Evolutionary conservation across 208 protist genomes (phyloP).

Genomic region (Strigomonas culicis): DNA sequence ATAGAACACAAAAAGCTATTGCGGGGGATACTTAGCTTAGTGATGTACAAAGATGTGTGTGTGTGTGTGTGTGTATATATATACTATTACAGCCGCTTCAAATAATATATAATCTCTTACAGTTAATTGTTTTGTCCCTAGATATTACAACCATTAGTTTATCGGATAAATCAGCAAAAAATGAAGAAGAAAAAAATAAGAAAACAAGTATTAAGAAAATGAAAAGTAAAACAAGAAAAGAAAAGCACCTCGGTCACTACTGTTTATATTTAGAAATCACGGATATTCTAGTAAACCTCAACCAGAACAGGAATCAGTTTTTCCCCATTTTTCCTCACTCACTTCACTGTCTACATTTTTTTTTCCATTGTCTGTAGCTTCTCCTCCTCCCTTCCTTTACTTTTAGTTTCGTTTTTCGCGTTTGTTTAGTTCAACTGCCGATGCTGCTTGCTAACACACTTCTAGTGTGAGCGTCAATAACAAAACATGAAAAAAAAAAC

Average conservation of each 20-base stretch:
- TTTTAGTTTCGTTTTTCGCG: background rate
- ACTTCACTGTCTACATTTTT: too few species aligned
- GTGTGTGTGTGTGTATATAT: too few species aligned
- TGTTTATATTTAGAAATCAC: conserved; percentile 6
- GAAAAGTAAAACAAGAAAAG: conserved; percentile 16
- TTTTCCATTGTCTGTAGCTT: conserved; percentile 4
- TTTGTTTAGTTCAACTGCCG: background rate
- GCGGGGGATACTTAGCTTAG: too few species aligned
- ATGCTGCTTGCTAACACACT: too few species aligned
- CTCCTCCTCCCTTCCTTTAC: conserved; percentile 1
- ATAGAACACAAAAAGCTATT: conserved; percentile 9
- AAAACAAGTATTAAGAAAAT: conserved; percentile 9
- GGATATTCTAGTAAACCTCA: background rate
- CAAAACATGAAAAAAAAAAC: conserved; percentile 10
- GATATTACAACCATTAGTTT: too few species aligned
- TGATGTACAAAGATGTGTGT: too few species aligned
- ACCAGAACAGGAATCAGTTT: too few species aligned
- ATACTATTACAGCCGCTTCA: too few species aligned
- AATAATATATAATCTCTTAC: too few species aligned
- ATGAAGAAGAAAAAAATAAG: conserved; percentile 5
- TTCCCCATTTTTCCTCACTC: too few species aligned
- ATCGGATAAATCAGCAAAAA: background rate
- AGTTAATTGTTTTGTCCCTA: too few species aligned
- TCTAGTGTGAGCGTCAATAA: background rate
- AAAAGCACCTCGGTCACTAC: background rate